Conservation (phyloP, 2,329 filamentous ascomycete species). For the Monosporascus sp. region DNA sequence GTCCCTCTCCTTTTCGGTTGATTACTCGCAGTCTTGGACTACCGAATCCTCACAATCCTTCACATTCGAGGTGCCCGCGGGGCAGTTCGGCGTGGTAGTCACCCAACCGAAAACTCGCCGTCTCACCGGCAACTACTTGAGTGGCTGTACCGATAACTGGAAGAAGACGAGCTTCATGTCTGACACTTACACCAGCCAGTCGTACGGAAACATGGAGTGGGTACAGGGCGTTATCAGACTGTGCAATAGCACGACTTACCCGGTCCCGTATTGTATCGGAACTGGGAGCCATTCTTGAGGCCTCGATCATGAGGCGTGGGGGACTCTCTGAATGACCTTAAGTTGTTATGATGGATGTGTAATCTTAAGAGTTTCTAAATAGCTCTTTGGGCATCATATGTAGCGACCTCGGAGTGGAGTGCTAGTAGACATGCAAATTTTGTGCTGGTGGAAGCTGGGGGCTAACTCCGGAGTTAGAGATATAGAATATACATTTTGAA, state of each 20-base stretch:
- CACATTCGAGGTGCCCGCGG: slow-evolving; percentile 27
- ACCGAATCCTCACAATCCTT: slow-evolving; percentile 26
- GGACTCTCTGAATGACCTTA: too few relatives aligned
- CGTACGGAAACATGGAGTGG: slow-evolving; percentile 29
- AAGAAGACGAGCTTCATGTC: slow-evolving; percentile 22
- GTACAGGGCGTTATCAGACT: slow-evolving; percentile 34
- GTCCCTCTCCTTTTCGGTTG: slow-evolving; percentile 16
- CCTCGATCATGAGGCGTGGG: too few relatives aligned
- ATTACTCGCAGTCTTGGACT: slow-evolving; percentile 27
- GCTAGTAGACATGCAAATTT: too few relatives aligned
- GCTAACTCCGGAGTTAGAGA: too few relatives aligned
- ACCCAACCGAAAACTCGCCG: slow-evolving; percentile 30
- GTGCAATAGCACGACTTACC: slow-evolving; percentile 31
- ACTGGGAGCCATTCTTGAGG: slow-evolving; percentile 18
- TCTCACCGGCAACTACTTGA: slow-evolving; percentile 29
- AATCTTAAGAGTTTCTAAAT: too few relatives aligned
- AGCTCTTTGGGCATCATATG: too few relatives aligned
- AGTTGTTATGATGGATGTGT: too few relatives aligned
- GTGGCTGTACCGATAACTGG: slow-evolving; percentile 28
- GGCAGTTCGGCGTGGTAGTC: slow-evolving; percentile 34
- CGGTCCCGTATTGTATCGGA: slow-evolving; percentile 33
- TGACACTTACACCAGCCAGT: slow-evolving; percentile 30
- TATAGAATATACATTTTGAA: too few relatives aligned
- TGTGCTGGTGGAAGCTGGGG: too few relatives aligned
- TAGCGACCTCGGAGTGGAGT: too few relatives aligned